phyloP scores from a whole-genome alignment of 1,284 basidiomycete genomes.

The Naganishia sp. region DNA sequence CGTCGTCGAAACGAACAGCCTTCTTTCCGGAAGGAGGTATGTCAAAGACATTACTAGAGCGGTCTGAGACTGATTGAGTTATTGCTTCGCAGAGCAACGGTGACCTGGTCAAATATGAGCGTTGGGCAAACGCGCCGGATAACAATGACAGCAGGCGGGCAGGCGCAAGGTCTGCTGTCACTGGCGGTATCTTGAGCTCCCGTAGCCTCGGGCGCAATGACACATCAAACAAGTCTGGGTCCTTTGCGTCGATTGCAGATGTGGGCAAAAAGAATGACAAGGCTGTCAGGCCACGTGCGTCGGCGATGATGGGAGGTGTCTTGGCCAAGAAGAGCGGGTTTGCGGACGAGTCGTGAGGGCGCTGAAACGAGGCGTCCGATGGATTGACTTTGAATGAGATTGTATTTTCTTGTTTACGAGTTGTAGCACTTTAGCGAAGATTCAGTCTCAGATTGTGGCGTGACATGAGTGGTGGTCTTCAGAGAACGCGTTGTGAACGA shows the following conservation, averaged over 20 bases:
- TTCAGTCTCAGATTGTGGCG: background rate
- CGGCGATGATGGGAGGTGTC: conserved; percentile 25
- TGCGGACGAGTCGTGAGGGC: background rate
- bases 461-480: background rate
- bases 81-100: background rate
- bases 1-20: conserved; percentile 18
- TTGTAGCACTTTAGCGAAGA: too few relatives aligned
- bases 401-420: background rate
- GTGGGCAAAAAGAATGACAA: conserved; percentile 14
- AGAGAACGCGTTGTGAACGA: background rate
- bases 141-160: conserved; percentile 19
- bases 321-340: conserved; percentile 23
- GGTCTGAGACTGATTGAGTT: background rate
- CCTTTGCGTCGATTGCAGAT: background rate
- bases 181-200: conserved; percentile 1
- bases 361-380: background rate
- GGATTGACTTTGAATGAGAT: background rate
- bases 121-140: conserved; percentile 17
- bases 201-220: conserved; percentile 14
- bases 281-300: conserved; percentile 15
- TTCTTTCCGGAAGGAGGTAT: conserved; percentile 9
- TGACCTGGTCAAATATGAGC: conserved; percentile 12
- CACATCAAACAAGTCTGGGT: conserved; percentile 17
- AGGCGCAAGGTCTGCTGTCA: conserved; percentile 21
- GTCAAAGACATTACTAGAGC: background rate